Evolutionary conservation across 129 eudicot genomes (phyloP), one percentile per base, ranked within the genome.

Genomic region (Arctium minus): DNA sequence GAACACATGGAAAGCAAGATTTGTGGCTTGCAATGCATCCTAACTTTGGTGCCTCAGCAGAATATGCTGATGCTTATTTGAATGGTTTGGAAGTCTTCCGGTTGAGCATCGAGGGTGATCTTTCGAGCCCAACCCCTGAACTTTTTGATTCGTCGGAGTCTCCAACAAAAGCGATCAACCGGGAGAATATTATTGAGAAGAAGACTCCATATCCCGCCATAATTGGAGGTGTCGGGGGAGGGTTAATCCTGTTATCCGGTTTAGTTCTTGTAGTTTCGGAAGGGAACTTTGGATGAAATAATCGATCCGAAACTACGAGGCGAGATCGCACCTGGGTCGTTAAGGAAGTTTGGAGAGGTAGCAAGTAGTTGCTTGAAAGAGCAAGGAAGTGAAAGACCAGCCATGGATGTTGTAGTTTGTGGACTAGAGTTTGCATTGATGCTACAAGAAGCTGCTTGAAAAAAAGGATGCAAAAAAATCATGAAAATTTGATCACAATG

Each of bases 391-490:
- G 75, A 78, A 73, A 32, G 93, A 83, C 91, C 93, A 30, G 85
- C 88, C 42, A 88, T 90, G 93, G 93, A 91, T 8, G 91, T 78
- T 32, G 89, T 90, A 9, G 64, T 90, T 37, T 90, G 93, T 91
- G 88, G 88, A 77, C 81, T 90, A 83, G 93, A 90, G 29, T 88
- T 81, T 39, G 88, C 86, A 10, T 83, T 88, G 38, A 91, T 87
- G 81, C 79, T 88, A 46, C 91, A 90, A 8, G 93, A 89, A 77
- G 89, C 89, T 69, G 67, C 27, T n/a, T 56, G 67, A 56, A 17
- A 4, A 56, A 56, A 56, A 4, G 2, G 67, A 56, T 17, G 65
- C n/a, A n/a, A n/a, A n/a, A n/a, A n/a, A n/a, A n/a, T n/a, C n/a
- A n/a, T n/a, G n/a, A n/a, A n/a, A n/a, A n/a, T n/a, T n/a, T n/a